Percentiles rank a stretch among this genome's conserved stretches.
Conservation (phyloP, 352 stramenopile species). For the Pythium vanterpoolii region DNA sequence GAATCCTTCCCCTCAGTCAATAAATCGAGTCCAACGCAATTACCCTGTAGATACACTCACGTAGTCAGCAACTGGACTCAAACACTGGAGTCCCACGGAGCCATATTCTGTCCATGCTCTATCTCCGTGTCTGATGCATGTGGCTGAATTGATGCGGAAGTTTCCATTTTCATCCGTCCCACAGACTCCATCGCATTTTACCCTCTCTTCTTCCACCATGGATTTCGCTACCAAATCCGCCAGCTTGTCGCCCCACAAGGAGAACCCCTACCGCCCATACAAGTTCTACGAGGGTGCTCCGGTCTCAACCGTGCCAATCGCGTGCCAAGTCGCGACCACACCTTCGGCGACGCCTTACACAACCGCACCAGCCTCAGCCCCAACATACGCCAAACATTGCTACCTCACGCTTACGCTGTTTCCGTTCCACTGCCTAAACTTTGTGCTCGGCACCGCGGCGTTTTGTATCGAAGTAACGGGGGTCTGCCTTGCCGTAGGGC, state of each 20-base stretch:
- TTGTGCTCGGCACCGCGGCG: background rate
- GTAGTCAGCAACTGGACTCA: no score
- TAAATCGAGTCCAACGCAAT: background rate
- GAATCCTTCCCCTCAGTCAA: no score
- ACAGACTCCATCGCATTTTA: no score
- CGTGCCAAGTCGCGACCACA: background rate
- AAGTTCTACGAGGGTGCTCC: background rate
- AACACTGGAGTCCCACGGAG: no score
- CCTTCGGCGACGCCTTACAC: background rate
- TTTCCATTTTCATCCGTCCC: background rate
- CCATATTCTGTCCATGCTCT: background rate
- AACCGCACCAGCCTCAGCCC: background rate
- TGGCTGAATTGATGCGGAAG: no score
- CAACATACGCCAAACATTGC: background rate
- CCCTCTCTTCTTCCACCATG: no score
- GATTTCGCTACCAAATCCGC: no score
- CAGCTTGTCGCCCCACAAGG: no score
- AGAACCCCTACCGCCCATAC: background rate
- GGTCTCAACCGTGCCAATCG: background rate
- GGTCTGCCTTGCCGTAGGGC: background rate
- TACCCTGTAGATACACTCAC: background rate
- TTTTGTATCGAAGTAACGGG: background rate
- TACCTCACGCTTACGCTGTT: background rate
- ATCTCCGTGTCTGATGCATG: background rate
- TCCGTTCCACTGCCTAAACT: background rate